phyloP scores from a whole-genome alignment of 495 filamentous ascomycete genomes.

The Hypoxylon fuscum region DNA sequence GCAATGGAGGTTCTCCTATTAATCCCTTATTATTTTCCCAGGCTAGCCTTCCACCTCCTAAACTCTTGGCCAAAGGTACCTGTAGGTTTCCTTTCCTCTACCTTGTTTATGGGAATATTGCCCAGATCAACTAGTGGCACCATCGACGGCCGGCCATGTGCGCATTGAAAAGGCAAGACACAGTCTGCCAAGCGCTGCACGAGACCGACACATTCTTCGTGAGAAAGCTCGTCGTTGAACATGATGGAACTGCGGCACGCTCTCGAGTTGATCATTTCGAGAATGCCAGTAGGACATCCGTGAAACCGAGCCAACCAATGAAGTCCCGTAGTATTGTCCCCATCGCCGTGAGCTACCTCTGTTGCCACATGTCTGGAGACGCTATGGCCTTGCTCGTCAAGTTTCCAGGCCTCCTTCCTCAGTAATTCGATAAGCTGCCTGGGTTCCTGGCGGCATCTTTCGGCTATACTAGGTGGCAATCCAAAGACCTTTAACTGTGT shows the following conservation, averaged over 20 bases:
- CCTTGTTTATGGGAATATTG: conserved; percentile 10
- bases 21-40: neutral
- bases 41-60: conserved; percentile 31
- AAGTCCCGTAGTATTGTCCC: conserved; percentile 12
- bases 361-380: neutral
- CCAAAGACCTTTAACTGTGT: conserved; percentile 57
- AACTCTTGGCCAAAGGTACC: conserved; percentile 35
- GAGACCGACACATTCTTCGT: conserved; percentile 71
- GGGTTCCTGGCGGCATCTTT: conserved; percentile 77
- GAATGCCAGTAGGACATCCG: conserved; percentile 76
- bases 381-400: conserved; percentile 38
- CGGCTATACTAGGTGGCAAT: conserved; percentile 76
- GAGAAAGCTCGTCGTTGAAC: conserved; percentile 85
- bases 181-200: conserved; percentile 70
- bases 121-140: conserved; percentile 73
- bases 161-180: conserved; percentile 92
- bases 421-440: conserved; percentile 74
- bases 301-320: conserved; percentile 68
- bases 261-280: conserved; percentile 88
- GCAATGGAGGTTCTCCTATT: neutral
- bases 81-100: conserved; percentile 7
- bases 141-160: conserved; percentile 83
- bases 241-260: conserved; percentile 93
- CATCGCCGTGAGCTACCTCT: neutral
- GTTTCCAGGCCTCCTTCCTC: conserved; percentile 75